phyloP scores from a whole-genome alignment of 345 rosid genomes.

The Rhizophora apiculata region DNA sequence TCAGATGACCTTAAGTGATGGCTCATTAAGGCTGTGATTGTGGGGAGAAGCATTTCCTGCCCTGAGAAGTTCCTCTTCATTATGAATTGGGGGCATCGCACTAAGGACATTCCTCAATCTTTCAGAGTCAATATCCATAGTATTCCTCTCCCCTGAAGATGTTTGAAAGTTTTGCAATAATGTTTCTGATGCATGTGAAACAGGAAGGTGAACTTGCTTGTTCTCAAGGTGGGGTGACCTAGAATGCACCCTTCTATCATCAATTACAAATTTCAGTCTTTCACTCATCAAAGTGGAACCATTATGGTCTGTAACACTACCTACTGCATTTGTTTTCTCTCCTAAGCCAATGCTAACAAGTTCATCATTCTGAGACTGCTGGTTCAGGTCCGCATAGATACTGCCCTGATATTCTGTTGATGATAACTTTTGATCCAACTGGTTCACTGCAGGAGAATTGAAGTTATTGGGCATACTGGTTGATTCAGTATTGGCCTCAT shows the following conservation, averaged over 20 bases:
- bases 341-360: conserved; percentile 18
- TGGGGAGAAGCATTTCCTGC: conserved; percentile 35
- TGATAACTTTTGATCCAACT: conserved; percentile 33
- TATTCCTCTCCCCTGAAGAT: conserved; percentile 23
- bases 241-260: conserved; percentile 24
- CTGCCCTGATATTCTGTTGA: conserved; percentile 18
- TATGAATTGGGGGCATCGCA: conserved; percentile 20
- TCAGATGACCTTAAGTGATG: conserved; percentile 39
- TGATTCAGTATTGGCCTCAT: conserved; percentile 16
- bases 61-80: conserved; percentile 28
- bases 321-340: conserved; percentile 26
- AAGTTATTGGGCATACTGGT: conserved; percentile 22
- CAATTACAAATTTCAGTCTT: conserved; percentile 23
- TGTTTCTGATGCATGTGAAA: conserved; percentile 29
- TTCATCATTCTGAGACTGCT: conserved; percentile 23
- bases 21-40: conserved; percentile 21
- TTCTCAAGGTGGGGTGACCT: conserved; percentile 23
- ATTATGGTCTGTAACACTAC: conserved; percentile 17
- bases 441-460: conserved; percentile 36
- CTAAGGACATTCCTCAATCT: conserved; percentile 22
- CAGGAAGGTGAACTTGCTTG: conserved; percentile 14
- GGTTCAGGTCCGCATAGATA: conserved; percentile 29
- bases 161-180: conserved; percentile 17
- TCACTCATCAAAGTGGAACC: conserved; percentile 25
- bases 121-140: conserved; percentile 20